phyloP scores from a whole-genome alignment of 176 grass and related monocot species.

The Aegilops speltoides region DNA sequence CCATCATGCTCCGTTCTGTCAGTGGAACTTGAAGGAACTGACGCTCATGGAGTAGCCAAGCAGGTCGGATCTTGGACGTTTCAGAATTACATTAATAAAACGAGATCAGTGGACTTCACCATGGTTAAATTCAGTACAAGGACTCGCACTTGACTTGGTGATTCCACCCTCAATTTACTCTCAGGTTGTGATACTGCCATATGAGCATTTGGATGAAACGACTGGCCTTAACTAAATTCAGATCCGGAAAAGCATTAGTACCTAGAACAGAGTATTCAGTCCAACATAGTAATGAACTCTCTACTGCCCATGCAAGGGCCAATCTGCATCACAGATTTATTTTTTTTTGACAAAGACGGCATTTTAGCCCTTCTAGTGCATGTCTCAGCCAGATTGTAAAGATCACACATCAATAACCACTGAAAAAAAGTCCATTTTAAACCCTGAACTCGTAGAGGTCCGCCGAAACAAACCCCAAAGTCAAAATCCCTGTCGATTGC shows the following conservation, averaged over 20 bases:
- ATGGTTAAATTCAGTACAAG: too few species aligned
- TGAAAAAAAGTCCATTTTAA: too few species aligned
- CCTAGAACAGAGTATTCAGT: not conserved
- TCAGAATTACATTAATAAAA: not conserved
- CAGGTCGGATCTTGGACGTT: constrained; percentile 9
- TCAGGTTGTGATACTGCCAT: not conserved
- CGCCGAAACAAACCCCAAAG: too few species aligned
- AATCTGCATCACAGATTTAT: not conserved
- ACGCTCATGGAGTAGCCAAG: constrained; percentile 36
- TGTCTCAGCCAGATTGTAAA: not conserved
- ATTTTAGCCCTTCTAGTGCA: not conserved
- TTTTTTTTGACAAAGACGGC: not conserved
- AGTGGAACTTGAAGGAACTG: constrained; percentile 74
- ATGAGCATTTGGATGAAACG: not conserved
- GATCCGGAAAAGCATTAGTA: not conserved
- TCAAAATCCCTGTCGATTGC: too few species aligned
- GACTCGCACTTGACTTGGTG: too few species aligned
- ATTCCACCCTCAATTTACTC: not conserved
- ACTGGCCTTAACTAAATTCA: not conserved
- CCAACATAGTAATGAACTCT: not conserved
- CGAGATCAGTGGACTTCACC: not conserved
- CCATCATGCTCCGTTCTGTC: not conserved
- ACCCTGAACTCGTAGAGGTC: too few species aligned
- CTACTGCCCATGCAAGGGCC: not conserved
- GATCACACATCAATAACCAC: not conserved